Evolutionary conservation across 495 filamentous ascomycete genomes (phyloP), one percentile per base, ranked within the genome.

Genomic region (Ascodesmis nigricans): DNA sequence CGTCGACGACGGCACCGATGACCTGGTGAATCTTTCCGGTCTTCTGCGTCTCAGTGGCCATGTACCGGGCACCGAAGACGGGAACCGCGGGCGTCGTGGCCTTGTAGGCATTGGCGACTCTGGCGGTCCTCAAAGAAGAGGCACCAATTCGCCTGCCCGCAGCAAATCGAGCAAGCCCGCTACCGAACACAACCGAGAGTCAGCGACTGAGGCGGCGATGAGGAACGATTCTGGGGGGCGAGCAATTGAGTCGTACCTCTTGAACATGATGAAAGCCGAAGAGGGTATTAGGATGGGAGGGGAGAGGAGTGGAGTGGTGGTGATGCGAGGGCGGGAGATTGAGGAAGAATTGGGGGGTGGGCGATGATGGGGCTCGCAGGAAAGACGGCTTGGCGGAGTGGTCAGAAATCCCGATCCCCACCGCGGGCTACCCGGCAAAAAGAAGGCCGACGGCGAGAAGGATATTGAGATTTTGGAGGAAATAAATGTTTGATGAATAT

Each of bases 1-100:
- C 46, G 56, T 72, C 67, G 43, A 72, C 67, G 50, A 72, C 69
- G 61, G 69, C 68, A 63, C 69, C 69, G 54, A 73, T 73, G 58
- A 73, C 69, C 58, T 73, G 69, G 55, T 73, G 67, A 53, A 73
- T 65, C 59, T 67, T 72, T 51, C 69, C 69, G 46, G 55, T 39
- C 38, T 55, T 53, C 24, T 35, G 38, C 31, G 58, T 49, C 42
- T 61, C 64, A 41, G 63, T 58, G 54, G 66, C 69, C 51, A 69
- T 66, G 50, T 65, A 62, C 44, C 68, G 59, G 41, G 67, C 60
- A 47, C 55, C 53, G 30, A 45, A 39, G 20, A 62, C 64, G 43
- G 55, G 58, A 53, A 58, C 63, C 49, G 65, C 64, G 45, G 55
- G 58, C 53, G 58, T 65, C 47, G 64, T 52, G 46, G 62, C 56